A percentile compares a stretch with the other conserved stretches of the same genome.
Conservation (phyloP, 768 basidiomycete genomes). For the Tylopilus felleus region DNA sequence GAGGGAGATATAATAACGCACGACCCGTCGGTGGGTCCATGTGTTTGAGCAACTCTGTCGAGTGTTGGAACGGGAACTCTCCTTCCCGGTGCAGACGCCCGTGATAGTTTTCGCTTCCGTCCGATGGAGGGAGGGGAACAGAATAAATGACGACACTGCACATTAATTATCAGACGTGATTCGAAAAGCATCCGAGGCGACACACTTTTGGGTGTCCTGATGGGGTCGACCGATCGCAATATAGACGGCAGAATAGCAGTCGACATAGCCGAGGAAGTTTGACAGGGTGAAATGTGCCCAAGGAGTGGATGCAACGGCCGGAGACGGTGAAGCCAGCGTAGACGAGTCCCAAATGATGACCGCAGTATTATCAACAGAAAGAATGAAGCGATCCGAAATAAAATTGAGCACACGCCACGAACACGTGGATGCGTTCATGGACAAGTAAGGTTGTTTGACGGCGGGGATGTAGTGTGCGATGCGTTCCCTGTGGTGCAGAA, state of each 20-base stretch:
- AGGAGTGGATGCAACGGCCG: neutral
- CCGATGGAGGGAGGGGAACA: constrained; percentile 4
- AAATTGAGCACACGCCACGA: constrained; percentile 15
- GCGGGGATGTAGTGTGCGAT: neutral
- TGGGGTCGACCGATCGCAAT: constrained; percentile 7
- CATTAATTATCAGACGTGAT: neutral
- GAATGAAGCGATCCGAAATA: constrained; percentile 20
- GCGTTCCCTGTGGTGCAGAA: constrained; percentile 12
- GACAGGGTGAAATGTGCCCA: constrained; percentile 15
- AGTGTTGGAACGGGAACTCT: constrained; percentile 12
- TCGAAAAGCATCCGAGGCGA: neutral
- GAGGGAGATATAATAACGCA: constrained; percentile 29
- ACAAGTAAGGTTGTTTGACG: neutral
- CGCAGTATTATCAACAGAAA: constrained; percentile 10
- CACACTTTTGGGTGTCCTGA: constrained; percentile 12
- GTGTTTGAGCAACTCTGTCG: constrained; percentile 28
- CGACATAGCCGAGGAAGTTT: constrained; percentile 1
- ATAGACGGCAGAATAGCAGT: constrained; percentile 11
- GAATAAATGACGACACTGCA: constrained; percentile 14
- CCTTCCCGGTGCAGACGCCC: constrained; percentile 5
- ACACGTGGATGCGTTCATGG: neutral
- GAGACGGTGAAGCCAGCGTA: neutral
- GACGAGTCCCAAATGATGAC: constrained; percentile 18
- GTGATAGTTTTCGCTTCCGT: neutral
- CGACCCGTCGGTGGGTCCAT: constrained; percentile 34